phyloP scores from a whole-genome alignment of 441 rosid genomes.

The Breynia disticha region DNA sequence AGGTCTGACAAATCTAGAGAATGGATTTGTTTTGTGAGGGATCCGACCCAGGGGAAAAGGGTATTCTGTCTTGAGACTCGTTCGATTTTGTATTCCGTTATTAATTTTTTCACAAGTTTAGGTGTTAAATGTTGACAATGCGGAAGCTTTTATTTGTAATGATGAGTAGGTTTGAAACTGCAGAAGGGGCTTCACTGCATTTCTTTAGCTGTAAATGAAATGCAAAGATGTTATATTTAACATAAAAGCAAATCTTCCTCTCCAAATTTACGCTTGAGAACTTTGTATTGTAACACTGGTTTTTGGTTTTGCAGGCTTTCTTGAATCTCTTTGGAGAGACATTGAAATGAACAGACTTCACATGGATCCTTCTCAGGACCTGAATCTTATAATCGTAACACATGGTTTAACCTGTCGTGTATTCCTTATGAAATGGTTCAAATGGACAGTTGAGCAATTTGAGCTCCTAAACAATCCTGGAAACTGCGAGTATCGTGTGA shows the following conservation, averaged over 20 bases:
- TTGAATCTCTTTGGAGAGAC: slow-evolving; percentile 96
- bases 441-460: slow-evolving; percentile 88
- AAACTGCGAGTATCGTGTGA: slow-evolving; percentile 15
- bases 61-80: too few species aligned
- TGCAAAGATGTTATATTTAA: too few species aligned
- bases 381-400: slow-evolving; percentile 72
- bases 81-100: too few species aligned
- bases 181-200: too few species aligned
- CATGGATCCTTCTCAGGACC: slow-evolving; percentile 46
- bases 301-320: slow-evolving; percentile 48
- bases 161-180: too few species aligned
- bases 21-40: too few species aligned
- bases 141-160: too few species aligned
- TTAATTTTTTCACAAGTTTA: too few species aligned
- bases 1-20: too few species aligned
- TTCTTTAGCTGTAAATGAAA: too few species aligned
- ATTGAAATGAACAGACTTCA: slow-evolving; percentile 74
- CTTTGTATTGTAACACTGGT: neutral
- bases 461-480: slow-evolving; percentile 62
- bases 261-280: neutral
- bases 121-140: too few species aligned
- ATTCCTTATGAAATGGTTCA: slow-evolving; percentile 97
- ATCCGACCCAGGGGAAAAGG: too few species aligned
- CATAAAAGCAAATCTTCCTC: neutral
- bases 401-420: slow-evolving; percentile 79